These are phyloP conservation scores for Eucalyptus globulus DNA, from an alignment of 345 rosid genomes.

Conservation along the genomic window DNA sequence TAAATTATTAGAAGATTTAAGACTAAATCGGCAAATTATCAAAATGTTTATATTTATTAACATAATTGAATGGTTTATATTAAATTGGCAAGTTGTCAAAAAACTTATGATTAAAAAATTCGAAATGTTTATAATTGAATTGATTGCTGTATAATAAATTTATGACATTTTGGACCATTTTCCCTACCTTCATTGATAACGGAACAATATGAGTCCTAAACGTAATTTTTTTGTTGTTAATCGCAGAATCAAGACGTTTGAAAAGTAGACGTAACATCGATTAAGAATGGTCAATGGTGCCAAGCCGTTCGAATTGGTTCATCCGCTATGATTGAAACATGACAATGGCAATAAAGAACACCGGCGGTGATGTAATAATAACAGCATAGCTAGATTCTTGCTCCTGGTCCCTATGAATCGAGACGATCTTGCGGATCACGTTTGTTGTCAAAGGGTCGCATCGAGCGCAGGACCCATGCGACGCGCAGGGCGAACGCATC, in stretches of 20 bases:
- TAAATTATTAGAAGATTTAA: no score
- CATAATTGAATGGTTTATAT: no score
- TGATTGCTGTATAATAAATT: accelerated
- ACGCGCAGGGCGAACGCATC: not conserved
- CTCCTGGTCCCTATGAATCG: not conserved
- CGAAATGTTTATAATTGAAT: no score
- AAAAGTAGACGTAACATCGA: not conserved
- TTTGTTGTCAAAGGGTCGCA: not conserved
- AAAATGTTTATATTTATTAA: no score
- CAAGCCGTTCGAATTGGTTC: not conserved
- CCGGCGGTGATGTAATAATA: not conserved
- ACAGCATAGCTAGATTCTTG: not conserved
- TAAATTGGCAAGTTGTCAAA: no score
- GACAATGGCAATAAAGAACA: no score
- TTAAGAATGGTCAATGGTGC: no score
- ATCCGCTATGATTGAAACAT: not conserved
- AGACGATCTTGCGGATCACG: not conserved
- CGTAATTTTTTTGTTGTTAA: not conserved
- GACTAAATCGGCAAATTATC: accelerated
- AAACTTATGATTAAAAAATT: no score
- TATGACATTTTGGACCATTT: no score
- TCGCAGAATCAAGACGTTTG: accelerated
- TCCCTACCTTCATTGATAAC: not conserved
- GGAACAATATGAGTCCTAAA: not conserved
- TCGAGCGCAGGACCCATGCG: not conserved